Evolutionary conservation across 2,329 filamentous ascomycete species (phyloP).

Genomic region (Fusarium kyushuense): DNA sequence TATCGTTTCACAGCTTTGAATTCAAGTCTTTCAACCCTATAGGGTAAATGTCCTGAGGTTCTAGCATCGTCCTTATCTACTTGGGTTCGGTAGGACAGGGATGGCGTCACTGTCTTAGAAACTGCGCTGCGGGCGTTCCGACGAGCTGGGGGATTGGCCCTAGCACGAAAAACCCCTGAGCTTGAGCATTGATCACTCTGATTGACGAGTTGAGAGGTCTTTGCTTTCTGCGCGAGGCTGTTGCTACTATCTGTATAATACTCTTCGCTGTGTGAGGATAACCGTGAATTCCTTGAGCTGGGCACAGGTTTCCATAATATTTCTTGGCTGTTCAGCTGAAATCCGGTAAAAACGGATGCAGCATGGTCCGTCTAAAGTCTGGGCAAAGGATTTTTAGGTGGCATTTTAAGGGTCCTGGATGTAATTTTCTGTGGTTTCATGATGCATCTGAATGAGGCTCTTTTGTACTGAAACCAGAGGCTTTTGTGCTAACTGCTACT

Average conservation of each 20-base stretch:
- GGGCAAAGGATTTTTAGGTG: slow-evolving; percentile 9
- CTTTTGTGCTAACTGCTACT: background rate
- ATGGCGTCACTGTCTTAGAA: slow-evolving; percentile 9
- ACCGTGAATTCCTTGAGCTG: background rate
- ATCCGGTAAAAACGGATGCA: slow-evolving; percentile 14
- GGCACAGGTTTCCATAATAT: background rate
- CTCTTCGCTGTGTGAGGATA: background rate
- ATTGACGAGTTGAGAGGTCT: background rate
- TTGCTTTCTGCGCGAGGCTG: background rate
- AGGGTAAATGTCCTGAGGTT: background rate
- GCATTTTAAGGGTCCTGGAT: slow-evolving; percentile 15
- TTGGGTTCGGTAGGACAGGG: background rate
- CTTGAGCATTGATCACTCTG: slow-evolving; percentile 24
- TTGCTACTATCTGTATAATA: background rate
- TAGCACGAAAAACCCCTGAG: slow-evolving; percentile 16
- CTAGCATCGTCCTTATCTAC: slow-evolving; percentile 14
- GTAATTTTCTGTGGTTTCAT: slow-evolving; percentile 31
- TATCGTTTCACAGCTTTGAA: no score
- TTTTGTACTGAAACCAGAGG: slow-evolving; percentile 15
- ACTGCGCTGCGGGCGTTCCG: slow-evolving; percentile 41
- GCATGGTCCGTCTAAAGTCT: slow-evolving; percentile 11
- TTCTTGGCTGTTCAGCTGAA: slow-evolving; percentile 1
- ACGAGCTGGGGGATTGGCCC: slow-evolving; percentile 34
- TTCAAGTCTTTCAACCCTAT: background rate
- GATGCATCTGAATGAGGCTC: slow-evolving; percentile 34